Base-by-base conservation (phyloP, 306 rosid genomes). In the Prinsepia uniflora region DNA sequence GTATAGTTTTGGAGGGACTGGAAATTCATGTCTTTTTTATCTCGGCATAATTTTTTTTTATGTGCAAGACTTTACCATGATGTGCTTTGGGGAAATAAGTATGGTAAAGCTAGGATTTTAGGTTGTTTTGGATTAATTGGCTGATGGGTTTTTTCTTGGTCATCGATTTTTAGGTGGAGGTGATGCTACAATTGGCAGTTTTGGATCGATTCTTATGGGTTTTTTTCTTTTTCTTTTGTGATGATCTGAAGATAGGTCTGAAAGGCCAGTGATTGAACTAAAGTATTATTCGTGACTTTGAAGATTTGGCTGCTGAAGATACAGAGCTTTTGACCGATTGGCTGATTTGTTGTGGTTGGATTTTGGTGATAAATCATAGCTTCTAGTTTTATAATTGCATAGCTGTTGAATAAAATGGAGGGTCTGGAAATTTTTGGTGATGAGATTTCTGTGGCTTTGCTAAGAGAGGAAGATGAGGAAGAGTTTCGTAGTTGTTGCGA, bases 401-500 rank as follows among this genome's bases (percentile, higher is more conserved):
- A 68, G 41, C 70, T 66, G 34, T 70, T 10, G 73, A 13, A 24
- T 44, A 9, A 70, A 73, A 93, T 93, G 98, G 96, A 82, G 74
- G 79, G 81, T 74, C 86, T 14, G 46, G 78, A 54, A 71, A 78
- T 78, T 75, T 75, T 76, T 74, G 86, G 81, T 50, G 74, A 53
- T 68, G 81, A 74, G 54, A 55, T 71, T 65, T 56, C 57, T 77
- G 76, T 67, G 58, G 71, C 30, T 76, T 60, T 61, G 41, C 70
- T 71, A 41, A 86, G 85, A 84, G 98, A 93, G 71, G 98, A 90
- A 36, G 98, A 90, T 48, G 96, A 87, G 15, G 98, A 93, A 59
- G 98, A 93, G 75, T 93, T 93, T 76, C 77, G 97, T 58, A 93
- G 98, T 80, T 93, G 98, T 53, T 90, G 92, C 18, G 97, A 79